Conservation (phyloP, 192 early-diverging fungal species). For the Thoreauomyces humboldtii region DNA sequence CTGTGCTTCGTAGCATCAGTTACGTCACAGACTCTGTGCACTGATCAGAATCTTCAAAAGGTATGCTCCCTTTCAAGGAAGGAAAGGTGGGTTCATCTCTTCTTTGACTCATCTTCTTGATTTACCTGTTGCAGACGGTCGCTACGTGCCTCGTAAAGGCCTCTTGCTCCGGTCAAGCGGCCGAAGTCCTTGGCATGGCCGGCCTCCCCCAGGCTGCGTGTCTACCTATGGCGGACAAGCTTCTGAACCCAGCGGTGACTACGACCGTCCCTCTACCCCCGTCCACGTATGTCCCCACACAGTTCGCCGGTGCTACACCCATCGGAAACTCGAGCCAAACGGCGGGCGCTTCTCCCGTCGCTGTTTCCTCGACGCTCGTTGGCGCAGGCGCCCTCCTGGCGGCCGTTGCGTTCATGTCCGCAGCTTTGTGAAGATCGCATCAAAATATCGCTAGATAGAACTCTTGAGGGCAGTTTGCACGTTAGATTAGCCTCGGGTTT, state of each 20-base stretch:
- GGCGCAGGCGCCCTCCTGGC: too few relatives aligned
- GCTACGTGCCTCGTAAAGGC: neutral
- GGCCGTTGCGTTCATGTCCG: too few relatives aligned
- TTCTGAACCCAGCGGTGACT: neutral
- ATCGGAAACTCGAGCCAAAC: too few relatives aligned
- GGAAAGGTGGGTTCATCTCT: neutral
- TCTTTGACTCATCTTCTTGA: neutral
- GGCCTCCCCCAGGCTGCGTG: neutral
- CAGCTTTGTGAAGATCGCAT: too few relatives aligned
- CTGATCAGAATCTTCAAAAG: neutral
- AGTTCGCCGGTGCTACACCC: too few relatives aligned
- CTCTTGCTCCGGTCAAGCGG: neutral
- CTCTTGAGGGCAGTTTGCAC: too few relatives aligned
- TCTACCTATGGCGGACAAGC: slow-evolving; percentile 1
- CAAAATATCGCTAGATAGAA: too few relatives aligned
- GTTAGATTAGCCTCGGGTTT: too few relatives aligned
- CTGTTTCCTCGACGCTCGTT: too few relatives aligned
- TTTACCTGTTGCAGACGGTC: neutral
- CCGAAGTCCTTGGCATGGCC: neutral
- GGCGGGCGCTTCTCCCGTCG: too few relatives aligned
- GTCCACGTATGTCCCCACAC: too few relatives aligned
- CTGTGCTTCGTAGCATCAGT: neutral
- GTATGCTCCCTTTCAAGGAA: neutral
- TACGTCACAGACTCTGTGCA: neutral
- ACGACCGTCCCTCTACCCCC: neutral